A percentile compares a stretch with the other conserved stretches of the same genome.
These are phyloP conservation scores for Salix caprea DNA, from an alignment of 345 rosid species.

Conservation along the genomic window DNA sequence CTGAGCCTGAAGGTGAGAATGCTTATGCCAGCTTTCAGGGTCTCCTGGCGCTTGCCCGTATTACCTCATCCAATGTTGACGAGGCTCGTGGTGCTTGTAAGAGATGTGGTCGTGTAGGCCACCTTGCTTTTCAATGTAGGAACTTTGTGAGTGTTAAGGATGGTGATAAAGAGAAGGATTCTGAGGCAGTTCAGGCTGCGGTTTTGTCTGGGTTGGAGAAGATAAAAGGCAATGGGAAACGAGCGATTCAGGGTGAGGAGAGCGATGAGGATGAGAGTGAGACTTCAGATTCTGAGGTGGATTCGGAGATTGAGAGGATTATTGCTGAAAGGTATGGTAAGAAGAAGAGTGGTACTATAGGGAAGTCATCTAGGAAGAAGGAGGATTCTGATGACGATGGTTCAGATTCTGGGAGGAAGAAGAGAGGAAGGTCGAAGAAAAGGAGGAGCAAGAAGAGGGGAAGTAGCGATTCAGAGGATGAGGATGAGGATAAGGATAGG, in stretches of 20 bases:
- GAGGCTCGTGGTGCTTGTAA: conserved; percentile 92
- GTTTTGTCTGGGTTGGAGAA: conserved; percentile 70
- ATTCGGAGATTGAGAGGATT: conserved; percentile 86
- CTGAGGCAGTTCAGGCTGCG: conserved; percentile 53
- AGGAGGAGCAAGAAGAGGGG: conserved; percentile 57
- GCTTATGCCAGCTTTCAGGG: conserved; percentile 81
- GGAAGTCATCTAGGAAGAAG: conserved; percentile 33
- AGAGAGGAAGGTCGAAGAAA: conserved; percentile 78
- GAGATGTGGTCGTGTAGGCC: conserved; percentile 94
- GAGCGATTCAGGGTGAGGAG: conserved; percentile 37
- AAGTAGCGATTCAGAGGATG: conserved; percentile 56
- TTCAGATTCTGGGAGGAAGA: conserved; percentile 49
- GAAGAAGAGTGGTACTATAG: conserved; percentile 41
- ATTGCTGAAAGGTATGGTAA: conserved; percentile 72
- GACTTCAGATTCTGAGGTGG: conserved; percentile 73
- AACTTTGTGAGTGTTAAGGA: conserved; percentile 79
- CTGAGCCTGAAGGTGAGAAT: conserved; percentile 66
- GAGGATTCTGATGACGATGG: conserved; percentile 37
- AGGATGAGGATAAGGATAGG: conserved; percentile 32
- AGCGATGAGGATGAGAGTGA: conserved; percentile 77
- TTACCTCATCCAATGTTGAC: conserved; percentile 68
- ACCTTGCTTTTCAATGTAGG: conserved; percentile 81
- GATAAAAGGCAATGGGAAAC: conserved; percentile 58
- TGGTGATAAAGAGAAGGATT: conserved; percentile 59
- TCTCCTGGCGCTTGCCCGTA: conserved; percentile 74